Base-by-base conservation (phyloP, 2,329 filamentous ascomycete species). In the Salinomyces thailandicus region DNA sequence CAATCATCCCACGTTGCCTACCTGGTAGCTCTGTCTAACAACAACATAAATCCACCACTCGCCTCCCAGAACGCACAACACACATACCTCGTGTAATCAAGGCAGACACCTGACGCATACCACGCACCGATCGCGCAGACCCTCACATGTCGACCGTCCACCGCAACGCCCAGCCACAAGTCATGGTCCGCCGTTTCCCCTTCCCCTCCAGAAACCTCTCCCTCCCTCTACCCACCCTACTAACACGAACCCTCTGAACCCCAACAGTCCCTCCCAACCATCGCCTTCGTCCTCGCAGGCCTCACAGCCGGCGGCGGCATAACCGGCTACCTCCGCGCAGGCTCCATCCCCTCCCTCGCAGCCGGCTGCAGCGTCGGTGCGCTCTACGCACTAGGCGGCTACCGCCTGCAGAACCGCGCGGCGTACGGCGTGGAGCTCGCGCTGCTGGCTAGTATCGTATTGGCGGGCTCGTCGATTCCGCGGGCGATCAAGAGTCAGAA, bases 261-360 rank as follows among this genome's bases (percentile, higher is more conserved):
- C 22, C 14, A 2, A 11, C 39, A 42, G 37, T 37, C 40, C 19
- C 41, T 41, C 37, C 19, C 18, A 22, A 34, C 29, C 5, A 77
- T 85, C 55, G 85, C 89, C 46, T 84, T 80, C 61, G 59, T 83
- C 53, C 77, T 96, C 54, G 84, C 82, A 43, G 71, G 77, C 46
- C 71, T 96, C 41, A 95, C 87, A 40, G 85, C 87, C 35, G 72
- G 81, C 39, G 91, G 91, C 51, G 91, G 91, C 46, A 80, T 84
- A 42, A 81, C 83, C 56, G 91, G 91, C 56, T 98, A 85, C 63
- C 69, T 80, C 30, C 79, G 80, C 58, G 91, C 87, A 1, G 75
- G 85, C 41, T 96, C 87, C 16, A 60, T 94, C 33, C 89, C 89
- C 24, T 94, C 86, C 9, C 72, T 96, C 49, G 77, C 75, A 9